A percentile compares a stretch with the other conserved stretches of the same genome.
Evolutionary conservation across 805 yeast genomes (phyloP).

Genomic region (Candida pseudofarinosa): DNA sequence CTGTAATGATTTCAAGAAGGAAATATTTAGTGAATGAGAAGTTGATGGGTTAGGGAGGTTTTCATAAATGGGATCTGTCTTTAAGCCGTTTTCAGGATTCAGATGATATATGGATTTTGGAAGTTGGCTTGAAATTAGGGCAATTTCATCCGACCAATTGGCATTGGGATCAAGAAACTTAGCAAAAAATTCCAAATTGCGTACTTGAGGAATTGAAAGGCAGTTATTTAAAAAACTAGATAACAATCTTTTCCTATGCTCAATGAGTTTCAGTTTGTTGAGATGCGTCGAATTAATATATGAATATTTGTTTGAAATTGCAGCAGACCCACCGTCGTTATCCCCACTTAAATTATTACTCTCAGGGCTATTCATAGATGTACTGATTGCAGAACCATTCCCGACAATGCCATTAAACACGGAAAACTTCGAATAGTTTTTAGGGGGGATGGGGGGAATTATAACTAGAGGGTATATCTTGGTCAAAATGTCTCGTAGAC

Average conservation of each 20-base stretch:
- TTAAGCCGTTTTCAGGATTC: slow-evolving; percentile 43
- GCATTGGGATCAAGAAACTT: slow-evolving; percentile 84
- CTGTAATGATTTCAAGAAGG: slow-evolving; percentile 23
- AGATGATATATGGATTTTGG: slow-evolving; percentile 38
- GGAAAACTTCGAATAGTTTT: slow-evolving; percentile 35
- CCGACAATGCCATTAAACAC: slow-evolving; percentile 30
- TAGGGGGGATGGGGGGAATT: slow-evolving; percentile 87
- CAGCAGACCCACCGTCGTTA: background rate
- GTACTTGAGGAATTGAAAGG: slow-evolving; percentile 49
- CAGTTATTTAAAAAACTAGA: slow-evolving; percentile 79
- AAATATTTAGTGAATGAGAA: slow-evolving; percentile 20
- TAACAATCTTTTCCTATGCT: slow-evolving; percentile 66
- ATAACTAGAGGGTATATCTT: slow-evolving; percentile 75
- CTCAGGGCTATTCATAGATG: background rate
- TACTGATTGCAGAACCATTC: background rate
- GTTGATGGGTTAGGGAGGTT: slow-evolving; percentile 31
- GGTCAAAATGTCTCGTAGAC: slow-evolving; percentile 65
- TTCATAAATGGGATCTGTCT: slow-evolving; percentile 30
- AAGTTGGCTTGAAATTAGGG: slow-evolving; percentile 31
- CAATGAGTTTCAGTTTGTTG: slow-evolving; percentile 33
- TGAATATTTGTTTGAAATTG: slow-evolving; percentile 16
- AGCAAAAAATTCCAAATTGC: slow-evolving; percentile 58
- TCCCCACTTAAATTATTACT: slow-evolving; percentile 3
- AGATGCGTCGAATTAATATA: slow-evolving; percentile 41
- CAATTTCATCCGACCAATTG: slow-evolving; percentile 69